phyloP scores from a whole-genome alignment of 352 stramenopile genomes.

The Phytophthora kernoviae region DNA sequence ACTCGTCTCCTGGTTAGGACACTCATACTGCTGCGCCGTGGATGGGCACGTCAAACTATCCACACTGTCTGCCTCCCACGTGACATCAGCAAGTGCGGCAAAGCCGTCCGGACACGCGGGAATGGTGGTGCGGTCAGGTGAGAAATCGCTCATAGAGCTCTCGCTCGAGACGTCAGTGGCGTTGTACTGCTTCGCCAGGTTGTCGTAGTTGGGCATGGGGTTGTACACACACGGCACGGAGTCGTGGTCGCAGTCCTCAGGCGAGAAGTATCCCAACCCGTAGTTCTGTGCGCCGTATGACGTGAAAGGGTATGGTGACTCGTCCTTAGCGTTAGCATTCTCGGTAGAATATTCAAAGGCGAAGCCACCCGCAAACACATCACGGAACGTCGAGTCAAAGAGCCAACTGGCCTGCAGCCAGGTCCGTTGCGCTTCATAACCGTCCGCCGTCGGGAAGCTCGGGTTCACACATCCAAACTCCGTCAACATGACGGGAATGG shows the following conservation, averaged over 20 bases:
- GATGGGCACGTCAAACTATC: constrained; percentile 45
- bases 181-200: constrained; percentile 52
- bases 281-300: constrained; percentile 74
- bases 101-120: constrained; percentile 44
- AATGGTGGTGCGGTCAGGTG: constrained; percentile 30
- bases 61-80: constrained; percentile 47
- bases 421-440: constrained; percentile 71
- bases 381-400: constrained; percentile 46
- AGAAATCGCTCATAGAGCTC: constrained; percentile 40
- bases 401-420: constrained; percentile 70
- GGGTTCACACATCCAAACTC: constrained; percentile 85
- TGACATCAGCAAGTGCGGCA: constrained; percentile 36
- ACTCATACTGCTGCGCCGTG: constrained; percentile 44
- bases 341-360: constrained; percentile 88
- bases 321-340: constrained; percentile 58
- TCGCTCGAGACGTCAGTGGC: constrained; percentile 46
- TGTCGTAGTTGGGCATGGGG: constrained; percentile 73
- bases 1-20: constrained; percentile 48
- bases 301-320: constrained; percentile 76
- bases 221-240: constrained; percentile 66
- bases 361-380: constrained; percentile 74
- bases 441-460: constrained; percentile 68
- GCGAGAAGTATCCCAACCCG: constrained; percentile 79
- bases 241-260: constrained; percentile 66
- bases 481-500: constrained; percentile 80